Conservation (phyloP, 2,329 filamentous ascomycete species). For the Fusarium phyllophilum region DNA sequence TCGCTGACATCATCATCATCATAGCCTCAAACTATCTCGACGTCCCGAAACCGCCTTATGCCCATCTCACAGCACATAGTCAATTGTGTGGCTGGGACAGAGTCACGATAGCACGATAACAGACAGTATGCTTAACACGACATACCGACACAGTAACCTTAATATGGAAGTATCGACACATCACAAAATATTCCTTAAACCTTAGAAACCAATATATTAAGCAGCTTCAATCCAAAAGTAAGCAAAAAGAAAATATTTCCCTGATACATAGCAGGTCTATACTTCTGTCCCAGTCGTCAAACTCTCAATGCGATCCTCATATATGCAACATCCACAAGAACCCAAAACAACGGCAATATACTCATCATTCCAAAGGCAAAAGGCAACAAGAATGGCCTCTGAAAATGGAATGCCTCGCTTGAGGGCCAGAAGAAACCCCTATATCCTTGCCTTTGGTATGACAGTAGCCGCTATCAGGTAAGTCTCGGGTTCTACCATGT, state of each 20-base stretch:
- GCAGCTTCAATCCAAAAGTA: neutral
- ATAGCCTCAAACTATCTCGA: neutral
- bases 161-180: neutral
- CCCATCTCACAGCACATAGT: neutral
- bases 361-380: neutral
- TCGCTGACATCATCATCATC: neutral
- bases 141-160: neutral
- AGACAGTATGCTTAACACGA: neutral
- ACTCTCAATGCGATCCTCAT: neutral
- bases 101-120: neutral
- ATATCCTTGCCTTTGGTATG: constrained; percentile 26
- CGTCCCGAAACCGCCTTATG: neutral
- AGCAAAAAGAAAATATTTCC: neutral
- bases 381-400: neutral
- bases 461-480: constrained; percentile 24
- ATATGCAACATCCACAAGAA: neutral
- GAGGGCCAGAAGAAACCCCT: constrained; percentile 8
- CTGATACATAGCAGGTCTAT: neutral
- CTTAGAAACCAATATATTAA: neutral
- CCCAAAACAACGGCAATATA: neutral
- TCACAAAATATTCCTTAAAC: neutral
- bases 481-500: neutral
- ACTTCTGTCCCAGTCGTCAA: neutral
- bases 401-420: neutral
- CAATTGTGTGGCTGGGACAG: neutral